Evolutionary conservation across 495 filamentous ascomycete species (phyloP).

Genomic region (Penicillium argentinense): DNA sequence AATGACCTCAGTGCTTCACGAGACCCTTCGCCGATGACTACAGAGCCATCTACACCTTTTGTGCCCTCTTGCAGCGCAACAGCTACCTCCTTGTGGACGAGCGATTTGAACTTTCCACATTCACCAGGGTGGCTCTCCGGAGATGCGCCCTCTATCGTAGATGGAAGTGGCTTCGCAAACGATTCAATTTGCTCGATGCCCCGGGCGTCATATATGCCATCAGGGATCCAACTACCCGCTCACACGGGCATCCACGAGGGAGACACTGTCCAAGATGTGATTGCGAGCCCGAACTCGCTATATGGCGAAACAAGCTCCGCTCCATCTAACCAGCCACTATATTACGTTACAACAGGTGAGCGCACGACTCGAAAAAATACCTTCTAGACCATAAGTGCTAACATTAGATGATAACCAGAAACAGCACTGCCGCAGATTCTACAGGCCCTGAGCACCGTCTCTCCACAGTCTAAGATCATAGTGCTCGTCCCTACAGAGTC

Average conservation of each 20-base stretch:
- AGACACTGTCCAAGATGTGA: constrained; percentile 3
- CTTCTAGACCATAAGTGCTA: not conserved
- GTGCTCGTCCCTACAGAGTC: constrained; percentile 17
- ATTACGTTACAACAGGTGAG: constrained; percentile 25
- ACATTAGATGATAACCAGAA: constrained; percentile 8
- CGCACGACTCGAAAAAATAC: not conserved
- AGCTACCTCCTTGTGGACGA: constrained; percentile 1
- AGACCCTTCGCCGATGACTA: not conserved
- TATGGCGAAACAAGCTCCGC: not conserved
- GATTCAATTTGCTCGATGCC: not conserved
- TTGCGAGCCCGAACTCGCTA: not conserved
- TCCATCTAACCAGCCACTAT: constrained; percentile 11
- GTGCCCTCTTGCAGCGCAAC: not conserved
- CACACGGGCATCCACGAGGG: not conserved
- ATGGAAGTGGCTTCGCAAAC: not conserved
- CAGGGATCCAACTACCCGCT: not conserved
- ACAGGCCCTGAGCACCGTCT: constrained; percentile 14
- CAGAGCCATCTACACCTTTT: constrained; percentile 9
- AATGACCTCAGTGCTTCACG: not conserved
- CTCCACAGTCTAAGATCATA: constrained; percentile 18
- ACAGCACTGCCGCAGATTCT: constrained; percentile 22
- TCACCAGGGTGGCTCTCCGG: not conserved
- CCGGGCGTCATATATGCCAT: not conserved
- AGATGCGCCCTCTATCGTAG: not conserved
- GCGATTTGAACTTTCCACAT: not conserved